Evolutionary conservation across 2,329 filamentous ascomycete species (phyloP), one percentile per base, ranked within the genome.

Genomic region (Sclerotinia glacialis): DNA sequence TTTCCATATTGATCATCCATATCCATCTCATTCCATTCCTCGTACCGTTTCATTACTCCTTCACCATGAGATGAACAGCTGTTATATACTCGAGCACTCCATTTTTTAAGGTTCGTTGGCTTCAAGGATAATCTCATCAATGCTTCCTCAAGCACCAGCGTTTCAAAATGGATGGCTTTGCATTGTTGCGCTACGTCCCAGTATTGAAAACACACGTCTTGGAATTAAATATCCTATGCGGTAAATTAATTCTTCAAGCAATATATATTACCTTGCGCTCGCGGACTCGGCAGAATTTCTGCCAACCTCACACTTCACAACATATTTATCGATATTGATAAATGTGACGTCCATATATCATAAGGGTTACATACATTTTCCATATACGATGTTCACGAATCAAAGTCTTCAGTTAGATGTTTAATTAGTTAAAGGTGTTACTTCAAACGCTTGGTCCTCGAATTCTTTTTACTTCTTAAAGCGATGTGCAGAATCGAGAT

Each of bases 291-390:
- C 23, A 18, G 42, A 18, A 60, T 60, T 60, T 23, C 42, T 47
- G 56, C 42, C 56, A 60, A 60, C 56, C 56, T 60, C 56, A 47
- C 47, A 60, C 42, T 60, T 60, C 42, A 60, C 56, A n/a, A 47
- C 42, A 60, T 60, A 60, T 60, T 40, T 47, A 47, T 60, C 56
- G 42, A 60, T 60, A 60, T 60, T 47, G 56, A 47, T 60, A 23
- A 47, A 34, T 34, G 56, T 34, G 42, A 47, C 28, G 26, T 47
- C 34, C 12, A 40, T 12, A 59, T 34, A 59, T 3, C n/a, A n/a
- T n/a, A n/a, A n/a, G n/a, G n/a, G n/a, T n/a, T n/a, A 59, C 56
- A 47, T 23, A 11, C 5, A 58, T n/a, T 12, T 12, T 14, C 1
- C 40, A 44, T 11, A 8, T 18, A 21, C 11, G 1, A 8, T 12